Evolutionary conservation across 164 flowering plant species (phyloP).

Genomic region (Macadamia tetraphylla): DNA sequence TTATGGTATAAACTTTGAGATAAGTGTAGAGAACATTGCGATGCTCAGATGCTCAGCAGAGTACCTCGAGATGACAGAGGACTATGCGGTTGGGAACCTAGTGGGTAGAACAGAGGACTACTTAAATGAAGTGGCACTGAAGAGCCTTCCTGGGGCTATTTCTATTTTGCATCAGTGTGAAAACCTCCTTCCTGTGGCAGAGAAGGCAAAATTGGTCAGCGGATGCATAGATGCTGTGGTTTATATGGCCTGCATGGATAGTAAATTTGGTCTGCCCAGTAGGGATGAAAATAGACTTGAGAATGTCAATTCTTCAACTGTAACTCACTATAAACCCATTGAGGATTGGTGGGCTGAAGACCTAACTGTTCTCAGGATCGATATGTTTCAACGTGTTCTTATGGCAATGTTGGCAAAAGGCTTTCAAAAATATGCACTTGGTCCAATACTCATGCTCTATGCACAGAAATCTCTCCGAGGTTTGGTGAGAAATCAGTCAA

Average conservation of each 20-base stretch:
- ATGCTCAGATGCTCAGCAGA: conserved; percentile 82
- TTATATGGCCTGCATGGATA: conserved; percentile 62
- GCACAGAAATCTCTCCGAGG: conserved; percentile 92
- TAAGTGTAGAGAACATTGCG: conserved; percentile 69
- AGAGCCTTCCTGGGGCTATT: conserved; percentile 66
- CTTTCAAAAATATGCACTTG: conserved; percentile 69
- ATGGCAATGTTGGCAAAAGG: conserved; percentile 88
- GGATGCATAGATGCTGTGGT: conserved; percentile 80
- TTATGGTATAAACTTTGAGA: conserved; percentile 89
- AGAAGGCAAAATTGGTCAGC: conserved; percentile 69
- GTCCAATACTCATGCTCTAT: conserved; percentile 86
- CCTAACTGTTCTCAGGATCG: conserved; percentile 62
- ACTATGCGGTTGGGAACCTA: conserved; percentile 66
- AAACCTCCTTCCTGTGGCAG: conserved; percentile 59
- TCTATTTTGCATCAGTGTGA: conserved; percentile 57
- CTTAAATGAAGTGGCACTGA: conserved; percentile 70
- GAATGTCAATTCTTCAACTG: conserved; percentile 20
- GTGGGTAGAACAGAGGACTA: conserved; percentile 67
- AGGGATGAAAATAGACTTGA: conserved; percentile 32
- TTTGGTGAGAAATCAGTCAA: conserved; percentile 61
- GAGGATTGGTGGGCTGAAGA: conserved; percentile 99
- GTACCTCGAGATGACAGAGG: conserved; percentile 92
- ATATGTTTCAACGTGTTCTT: conserved; percentile 73
- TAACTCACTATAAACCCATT: conserved; percentile 35
- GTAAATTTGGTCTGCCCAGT: conserved; percentile 36